These are phyloP conservation scores for Aspergillus japonicus DNA, from an alignment of 2,329 filamentous ascomycete species.

Conservation along the genomic window DNA sequence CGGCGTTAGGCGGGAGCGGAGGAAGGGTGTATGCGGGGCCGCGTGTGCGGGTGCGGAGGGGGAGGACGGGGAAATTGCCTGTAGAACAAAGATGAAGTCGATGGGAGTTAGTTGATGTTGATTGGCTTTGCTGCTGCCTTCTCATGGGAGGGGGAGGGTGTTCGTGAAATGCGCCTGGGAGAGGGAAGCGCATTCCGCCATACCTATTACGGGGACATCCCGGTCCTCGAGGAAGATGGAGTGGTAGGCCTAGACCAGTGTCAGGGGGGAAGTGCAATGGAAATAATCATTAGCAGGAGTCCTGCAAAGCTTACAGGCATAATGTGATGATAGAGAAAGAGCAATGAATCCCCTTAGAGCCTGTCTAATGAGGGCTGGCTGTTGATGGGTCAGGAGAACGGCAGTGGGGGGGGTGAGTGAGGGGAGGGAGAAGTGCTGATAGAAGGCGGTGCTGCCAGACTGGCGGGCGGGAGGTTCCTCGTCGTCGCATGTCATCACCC, in stretches of 20 bases:
- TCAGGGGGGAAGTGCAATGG: constrained; percentile 7
- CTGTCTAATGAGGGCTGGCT: constrained; percentile 17
- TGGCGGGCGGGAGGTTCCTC: constrained; percentile 17
- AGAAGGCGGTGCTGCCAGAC: constrained; percentile 15
- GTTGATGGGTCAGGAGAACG: constrained; percentile 9
- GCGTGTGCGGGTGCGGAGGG: constrained; percentile 89
- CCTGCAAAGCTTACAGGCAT: constrained; percentile 47
- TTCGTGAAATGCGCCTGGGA: constrained; percentile 28
- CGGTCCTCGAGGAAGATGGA: constrained; percentile 88
- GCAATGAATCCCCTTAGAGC: constrained; percentile 20
- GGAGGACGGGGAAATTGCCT: constrained; percentile 93
- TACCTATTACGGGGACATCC: constrained; percentile 65
- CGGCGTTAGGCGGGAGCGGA: constrained; percentile 58
- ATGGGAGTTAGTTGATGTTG: neutral
- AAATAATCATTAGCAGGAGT: neutral
- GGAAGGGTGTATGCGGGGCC: constrained; percentile 89
- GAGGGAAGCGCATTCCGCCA: constrained; percentile 9
- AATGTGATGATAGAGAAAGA: constrained; percentile 23
- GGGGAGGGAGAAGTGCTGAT: constrained; percentile 2
- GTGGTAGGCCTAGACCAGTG: constrained; percentile 78
- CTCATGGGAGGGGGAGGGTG: neutral
- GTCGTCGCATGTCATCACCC: constrained; percentile 29
- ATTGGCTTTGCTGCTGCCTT: neutral
- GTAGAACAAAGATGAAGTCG: constrained; percentile 21
- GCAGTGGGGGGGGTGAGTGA: constrained; percentile 6